Evolutionary conservation across 768 basidiomycete genomes (phyloP).

Genomic region (Pleurotus sapidus): DNA sequence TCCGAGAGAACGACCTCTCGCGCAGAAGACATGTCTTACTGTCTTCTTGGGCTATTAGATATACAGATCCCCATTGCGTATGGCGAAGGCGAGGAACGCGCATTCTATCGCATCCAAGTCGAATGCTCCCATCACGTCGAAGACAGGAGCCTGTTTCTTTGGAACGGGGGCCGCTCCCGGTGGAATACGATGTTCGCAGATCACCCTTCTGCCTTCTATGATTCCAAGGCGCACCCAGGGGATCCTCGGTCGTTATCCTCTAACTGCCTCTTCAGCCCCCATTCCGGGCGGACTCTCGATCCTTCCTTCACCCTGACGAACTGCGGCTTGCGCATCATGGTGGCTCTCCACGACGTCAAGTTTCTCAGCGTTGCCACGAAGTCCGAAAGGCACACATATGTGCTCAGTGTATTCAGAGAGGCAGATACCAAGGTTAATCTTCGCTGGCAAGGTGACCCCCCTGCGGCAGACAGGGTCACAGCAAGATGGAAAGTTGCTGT

Average conservation of each 20-base stretch:
- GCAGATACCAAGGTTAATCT: not conserved
- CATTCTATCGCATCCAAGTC: not conserved
- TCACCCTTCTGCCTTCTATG: constrained; percentile 15
- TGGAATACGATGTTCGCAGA: not conserved
- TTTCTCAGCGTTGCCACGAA: not conserved
- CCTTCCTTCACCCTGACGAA: not conserved
- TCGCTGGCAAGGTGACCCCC: not conserved
- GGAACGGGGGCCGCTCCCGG: not conserved
- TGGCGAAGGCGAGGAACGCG: constrained; percentile 1
- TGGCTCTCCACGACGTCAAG: not conserved
- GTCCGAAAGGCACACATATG: not conserved
- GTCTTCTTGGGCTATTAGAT: not conserved
- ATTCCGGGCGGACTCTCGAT: not conserved
- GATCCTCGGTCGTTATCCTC: too few relatives aligned
- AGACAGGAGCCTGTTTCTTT: not conserved
- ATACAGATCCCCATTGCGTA: not conserved
- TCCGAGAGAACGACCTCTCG: not conserved
- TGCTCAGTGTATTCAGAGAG: not conserved
- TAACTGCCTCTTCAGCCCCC: too few relatives aligned
- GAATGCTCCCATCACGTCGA: not conserved
- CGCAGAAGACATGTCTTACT: constrained; percentile 3
- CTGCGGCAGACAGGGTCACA: not conserved
- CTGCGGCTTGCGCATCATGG: not conserved
- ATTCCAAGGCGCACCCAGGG: too few relatives aligned
- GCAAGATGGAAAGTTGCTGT: not conserved